Evolutionary conservation across 192 early-diverging fungal species (phyloP), one percentile per base, ranked within the genome.

Genomic region (Podila horticola): DNA sequence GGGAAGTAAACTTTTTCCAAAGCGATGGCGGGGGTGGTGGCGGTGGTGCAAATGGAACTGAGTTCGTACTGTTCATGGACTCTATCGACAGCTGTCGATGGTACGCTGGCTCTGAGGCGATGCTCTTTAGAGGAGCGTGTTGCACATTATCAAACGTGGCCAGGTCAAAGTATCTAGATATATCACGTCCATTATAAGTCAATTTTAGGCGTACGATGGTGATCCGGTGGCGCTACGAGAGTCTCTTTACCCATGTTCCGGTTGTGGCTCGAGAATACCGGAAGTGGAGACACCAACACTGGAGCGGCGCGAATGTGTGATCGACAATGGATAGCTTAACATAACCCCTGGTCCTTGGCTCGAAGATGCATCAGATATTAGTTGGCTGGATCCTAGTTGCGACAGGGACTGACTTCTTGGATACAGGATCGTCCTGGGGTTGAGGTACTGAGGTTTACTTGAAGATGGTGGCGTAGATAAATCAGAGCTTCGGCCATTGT

Each of bases 1-100:
- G 69, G 79, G 45, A 61, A n/a, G 45, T 77, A 64, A 33, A 87
- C 8, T 28, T 71, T 62, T 49, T 60, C 60, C 57, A 74, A 38
- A 70, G n/a, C 1, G 68, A 70, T 2, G 68, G 68, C 12, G 68
- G 45, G 5, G 59, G 59, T 12, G 68, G 68, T 49, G 59, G 68
- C 9, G 68, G 59, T 5, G 59, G 59, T 34, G 57, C 68, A 26
- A 70, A 62, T 4, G 68, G 68, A n/a, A 70, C 68, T 13, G 68
- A 70, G 20, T 70, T 70, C 19, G 68, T 20, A 29, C 68, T 70
- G 59, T 59, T n/a, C 9, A 62, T 62, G 36, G 68, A 70, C 48
- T 70, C 68, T 1, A 29, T 62, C 15, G 68, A 70, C 9, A 50
- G 22, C 15, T 57, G 28, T 22, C 13, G 28, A 26, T 36, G 11